Base-by-base conservation (phyloP, 2,329 filamentous ascomycete genomes). In the Laburnicola sp. region DNA sequence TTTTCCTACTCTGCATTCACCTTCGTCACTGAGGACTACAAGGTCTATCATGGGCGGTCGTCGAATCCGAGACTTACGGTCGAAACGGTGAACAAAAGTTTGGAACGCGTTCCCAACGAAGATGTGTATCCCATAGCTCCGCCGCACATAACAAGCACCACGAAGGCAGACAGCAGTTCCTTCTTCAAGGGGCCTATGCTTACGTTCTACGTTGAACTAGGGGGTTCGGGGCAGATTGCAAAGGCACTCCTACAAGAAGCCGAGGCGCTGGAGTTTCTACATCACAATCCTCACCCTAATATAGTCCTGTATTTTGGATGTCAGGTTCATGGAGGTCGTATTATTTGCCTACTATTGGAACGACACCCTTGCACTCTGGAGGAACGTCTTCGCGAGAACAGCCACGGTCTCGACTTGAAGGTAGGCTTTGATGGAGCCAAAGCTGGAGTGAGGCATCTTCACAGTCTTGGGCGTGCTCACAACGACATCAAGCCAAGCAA, bases 401-500 rank as follows among this genome's bases (percentile, higher is more conserved):
- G 35, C 35, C 8, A 25, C 21, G 25, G 40, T 31, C 6, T 51
- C 30, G 35, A 51, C 43, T 47, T 51, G 9, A 28, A 46, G 26
- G 6, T 37, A 44, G 27, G 40, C 47, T 44, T 50, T 44, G 31
- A 50, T 37, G 27, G 48, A 40, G n/a, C n/a, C n/a, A n/a, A n/a
- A n/a, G n/a, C n/a, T n/a, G n/a, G n/a, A n/a, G 44, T 54, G 30
- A 48, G 2, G 25, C 39, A 54, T 28, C 52, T 54, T 10, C 49
- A 54, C 34, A 26, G 28, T 38, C 52, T 54, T 31, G 70, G 68
- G 0, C 37, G 66, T 38, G 60, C 69, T 25, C 70, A 74, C 50
- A 74, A 74, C 51, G 66, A 71, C 41, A 65, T 74, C 32, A 70
- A 69, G 45, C 63, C 68, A 5, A 51, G 54, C 10, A 73, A 72